Conservation (phyloP, 2,329 filamentous ascomycete species). For the Trichoderma asperellum region DNA sequence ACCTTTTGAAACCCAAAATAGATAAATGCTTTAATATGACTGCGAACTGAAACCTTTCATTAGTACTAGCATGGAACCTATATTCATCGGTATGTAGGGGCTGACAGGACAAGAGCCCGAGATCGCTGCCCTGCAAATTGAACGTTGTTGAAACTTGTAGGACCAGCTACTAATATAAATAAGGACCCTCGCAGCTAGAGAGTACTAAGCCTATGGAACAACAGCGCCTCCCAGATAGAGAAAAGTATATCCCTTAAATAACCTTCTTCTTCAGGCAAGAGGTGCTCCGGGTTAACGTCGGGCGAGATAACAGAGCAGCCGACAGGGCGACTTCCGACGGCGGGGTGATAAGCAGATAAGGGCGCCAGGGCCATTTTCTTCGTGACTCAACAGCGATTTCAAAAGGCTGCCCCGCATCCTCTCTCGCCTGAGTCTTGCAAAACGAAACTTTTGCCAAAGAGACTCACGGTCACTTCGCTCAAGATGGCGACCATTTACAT, state of each 20-base stretch:
- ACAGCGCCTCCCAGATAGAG: conserved; percentile 6
- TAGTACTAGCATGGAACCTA: neutral
- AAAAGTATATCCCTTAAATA: neutral
- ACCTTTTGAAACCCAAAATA: neutral
- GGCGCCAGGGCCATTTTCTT: conserved; percentile 21
- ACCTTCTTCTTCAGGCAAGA: conserved; percentile 12
- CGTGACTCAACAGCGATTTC: conserved; percentile 26
- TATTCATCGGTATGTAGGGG: neutral
- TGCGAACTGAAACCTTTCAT: neutral
- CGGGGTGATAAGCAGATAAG: conserved; percentile 30
- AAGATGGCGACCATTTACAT: conserved; percentile 50
- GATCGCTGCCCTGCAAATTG: neutral
- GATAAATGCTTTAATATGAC: neutral
- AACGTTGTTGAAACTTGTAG: neutral
- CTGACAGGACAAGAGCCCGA: neutral
- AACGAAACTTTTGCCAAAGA: neutral
- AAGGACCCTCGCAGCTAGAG: neutral
- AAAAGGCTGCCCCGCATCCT: conserved; percentile 22
- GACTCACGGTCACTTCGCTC: conserved; percentile 6
- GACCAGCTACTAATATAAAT: neutral
- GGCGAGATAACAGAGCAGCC: conserved; percentile 2
- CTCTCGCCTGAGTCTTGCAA: neutral
- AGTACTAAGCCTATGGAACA: neutral
- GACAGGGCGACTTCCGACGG: conserved; percentile 21
- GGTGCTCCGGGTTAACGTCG: conserved; percentile 17